Evolutionary conservation across 768 basidiomycete genomes (phyloP), one percentile per base, ranked within the genome.

Genomic region (Mycena indigotica): DNA sequence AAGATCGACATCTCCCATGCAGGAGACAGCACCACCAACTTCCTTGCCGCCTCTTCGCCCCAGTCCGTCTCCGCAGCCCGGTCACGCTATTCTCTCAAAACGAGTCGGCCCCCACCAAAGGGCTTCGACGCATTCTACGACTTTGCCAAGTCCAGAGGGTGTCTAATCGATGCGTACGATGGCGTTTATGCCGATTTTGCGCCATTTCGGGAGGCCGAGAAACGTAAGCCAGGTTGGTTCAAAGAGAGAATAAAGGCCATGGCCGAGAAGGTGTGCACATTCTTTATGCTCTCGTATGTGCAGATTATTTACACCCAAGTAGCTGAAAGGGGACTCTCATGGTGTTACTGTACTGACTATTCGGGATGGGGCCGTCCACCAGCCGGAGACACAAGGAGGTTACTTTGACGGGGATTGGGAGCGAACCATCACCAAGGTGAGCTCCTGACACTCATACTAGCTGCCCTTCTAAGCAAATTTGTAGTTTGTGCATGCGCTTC

Each of bases 351-450:
- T 55, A 8, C 57, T 63, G 21, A 25, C 28, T 3, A 26, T 63
- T 2, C 28, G 41, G 10, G 44, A 40, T 19, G 62, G 57, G 1
- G 12, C 1, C 4, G 62, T 53, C 4, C 52, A 51, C 16, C 38
- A 30, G 10, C 55, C 62, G 5, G 54, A 41, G 8, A 32, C 52
- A 17, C 32, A 32, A 26, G 57, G 48, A 39, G 35, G 55, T 46
- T 63, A 63, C 12, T 63, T 63, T 15, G 62, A 63, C 35, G 62
- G 52, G 4, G 58, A 50, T 28, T 63, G 62, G 57, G 61, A 56
- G 51, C 13, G 15, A 8, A 58, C 54, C 2, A 39, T 56, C 10
- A 49, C 29, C 2, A 58, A 59, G 57, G 61, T 58, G 38, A 28
- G 57, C 21, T 28, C 48, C 6, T 3, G 38, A 23, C 2, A 24